Conservation (phyloP, 2,329 filamentous ascomycete species). For the Hypomyces rosellus region DNA sequence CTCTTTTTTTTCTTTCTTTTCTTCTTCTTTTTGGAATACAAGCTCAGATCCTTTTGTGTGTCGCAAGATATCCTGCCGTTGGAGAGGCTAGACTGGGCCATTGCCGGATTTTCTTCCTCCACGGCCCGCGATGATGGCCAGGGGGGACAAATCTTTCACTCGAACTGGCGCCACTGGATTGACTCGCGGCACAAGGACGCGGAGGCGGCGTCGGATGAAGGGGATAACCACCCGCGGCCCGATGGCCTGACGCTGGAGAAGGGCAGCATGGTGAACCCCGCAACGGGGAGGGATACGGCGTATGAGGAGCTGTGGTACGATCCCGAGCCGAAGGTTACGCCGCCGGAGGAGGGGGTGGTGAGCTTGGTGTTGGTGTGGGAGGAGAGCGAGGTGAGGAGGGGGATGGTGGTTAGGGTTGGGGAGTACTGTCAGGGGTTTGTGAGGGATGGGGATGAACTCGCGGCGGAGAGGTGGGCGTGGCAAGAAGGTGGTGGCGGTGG, state of each 20-base stretch:
- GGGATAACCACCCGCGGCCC: conserved; percentile 44
- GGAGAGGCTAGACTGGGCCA: conserved; percentile 56
- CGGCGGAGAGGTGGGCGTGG: conserved; percentile 52
- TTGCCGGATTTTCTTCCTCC: conserved; percentile 49
- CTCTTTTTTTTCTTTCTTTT: no score
- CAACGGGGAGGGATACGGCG: conserved; percentile 39
- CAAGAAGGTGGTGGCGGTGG: conserved; percentile 13
- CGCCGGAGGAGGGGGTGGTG: conserved; percentile 5
- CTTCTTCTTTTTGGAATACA: neutral
- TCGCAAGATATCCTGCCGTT: conserved; percentile 15
- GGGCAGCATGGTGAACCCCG: conserved; percentile 54
- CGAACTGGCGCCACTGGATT: conserved; percentile 53
- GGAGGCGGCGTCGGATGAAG: conserved; percentile 44
- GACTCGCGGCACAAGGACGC: conserved; percentile 42
- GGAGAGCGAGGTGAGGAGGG: conserved; percentile 28
- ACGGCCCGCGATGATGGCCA: conserved; percentile 20
- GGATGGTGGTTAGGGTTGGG: conserved; percentile 49
- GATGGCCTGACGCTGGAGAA: conserved; percentile 43
- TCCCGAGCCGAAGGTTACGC: conserved; percentile 23
- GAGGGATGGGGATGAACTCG: conserved; percentile 35
- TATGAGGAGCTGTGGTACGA: conserved; percentile 67
- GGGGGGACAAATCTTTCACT: conserved; percentile 25
- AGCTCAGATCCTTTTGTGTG: neutral
- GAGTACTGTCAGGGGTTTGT: conserved; percentile 51
- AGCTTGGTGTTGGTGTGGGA: neutral